Evolutionary conservation across 2,329 filamentous ascomycete species (phyloP), one percentile per base, ranked within the genome.

Genomic region (Cytospora paraplurivora): DNA sequence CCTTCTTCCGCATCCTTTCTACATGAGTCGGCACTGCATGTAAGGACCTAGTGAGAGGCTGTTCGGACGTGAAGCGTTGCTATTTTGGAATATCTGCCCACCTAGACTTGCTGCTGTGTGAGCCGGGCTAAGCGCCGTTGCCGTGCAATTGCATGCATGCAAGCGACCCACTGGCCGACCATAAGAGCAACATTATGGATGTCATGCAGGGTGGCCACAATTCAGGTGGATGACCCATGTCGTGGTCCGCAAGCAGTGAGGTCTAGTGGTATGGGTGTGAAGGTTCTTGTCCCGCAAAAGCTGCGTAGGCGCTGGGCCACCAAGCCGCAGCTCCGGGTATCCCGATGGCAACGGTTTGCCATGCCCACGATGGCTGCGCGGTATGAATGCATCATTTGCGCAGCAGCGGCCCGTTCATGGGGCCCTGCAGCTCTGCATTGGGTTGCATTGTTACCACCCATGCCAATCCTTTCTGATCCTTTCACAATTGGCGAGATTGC

Each of bases 1-100:
- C 2, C 51, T 13, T 54, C 62, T 55, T 68, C 13, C 51, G 21
- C 41, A 64, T 67, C 52, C 41, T 34, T 62, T 62, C 61, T 56
- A 65, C 64, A 57, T 60, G 34, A 32, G 41, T 38, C 65, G 52
- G 50, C 37, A 37, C 51, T 15, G 50, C 37, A 35, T 44, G 13
- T 38, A 51, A 27, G 35, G 58, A 35, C 19, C 21, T 33, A 33
- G 41, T 62, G 56, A 38, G 52, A 50, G 50, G 52, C 37, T 58
- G 38, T 52, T 56, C 38, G 35, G 52, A 54, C 34, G 56, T 49
- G 56, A 51, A 33, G 33, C 27, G 27, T 13, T 62, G 57, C 57
- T 64, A 63, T 52, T 62, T 49, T 59, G 49, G 38, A 50, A 51
- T 7, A 32, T 49, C 13, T 55, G 59, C 59, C 50, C 52, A 41